These are phyloP conservation scores for Centaurea solstitialis DNA, from an alignment of 129 eudicot species.

Conservation along the genomic window DNA sequence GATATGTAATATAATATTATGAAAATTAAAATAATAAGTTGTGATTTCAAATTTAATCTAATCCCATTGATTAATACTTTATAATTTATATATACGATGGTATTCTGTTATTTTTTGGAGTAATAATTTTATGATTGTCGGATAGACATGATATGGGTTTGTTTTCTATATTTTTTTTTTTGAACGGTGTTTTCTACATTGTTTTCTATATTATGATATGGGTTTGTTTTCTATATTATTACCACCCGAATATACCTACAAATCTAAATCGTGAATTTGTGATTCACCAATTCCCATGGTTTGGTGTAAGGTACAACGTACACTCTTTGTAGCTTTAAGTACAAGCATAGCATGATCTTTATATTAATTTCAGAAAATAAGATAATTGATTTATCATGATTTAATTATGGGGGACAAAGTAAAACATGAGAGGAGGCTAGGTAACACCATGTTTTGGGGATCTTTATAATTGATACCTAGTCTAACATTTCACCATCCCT, in stretches of 20 bases:
- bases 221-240: neutral
- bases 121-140: slow-evolving; percentile 9
- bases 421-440: slow-evolving; percentile 1
- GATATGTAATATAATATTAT: no score
- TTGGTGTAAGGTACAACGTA: slow-evolving; percentile 17
- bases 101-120: neutral
- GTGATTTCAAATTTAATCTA: neutral
- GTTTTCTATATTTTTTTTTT: no score
- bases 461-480: slow-evolving; percentile 8
- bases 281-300: neutral
- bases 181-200: no score
- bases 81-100: neutral
- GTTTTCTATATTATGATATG: no score
- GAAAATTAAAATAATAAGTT: neutral
- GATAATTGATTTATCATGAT: neutral
- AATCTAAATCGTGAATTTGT: neutral
- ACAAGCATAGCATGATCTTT: neutral
- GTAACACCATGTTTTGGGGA: slow-evolving; percentile 11
- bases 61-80: neutral
- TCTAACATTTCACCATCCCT: neutral
- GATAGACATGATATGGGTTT: neutral
- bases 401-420: slow-evolving; percentile 18
- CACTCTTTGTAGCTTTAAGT: neutral
- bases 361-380: neutral
- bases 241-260: neutral